These are phyloP conservation scores for Rhizopus arrhizus DNA, from an alignment of 371 early-diverging fungal species.

Conservation along the genomic window DNA sequence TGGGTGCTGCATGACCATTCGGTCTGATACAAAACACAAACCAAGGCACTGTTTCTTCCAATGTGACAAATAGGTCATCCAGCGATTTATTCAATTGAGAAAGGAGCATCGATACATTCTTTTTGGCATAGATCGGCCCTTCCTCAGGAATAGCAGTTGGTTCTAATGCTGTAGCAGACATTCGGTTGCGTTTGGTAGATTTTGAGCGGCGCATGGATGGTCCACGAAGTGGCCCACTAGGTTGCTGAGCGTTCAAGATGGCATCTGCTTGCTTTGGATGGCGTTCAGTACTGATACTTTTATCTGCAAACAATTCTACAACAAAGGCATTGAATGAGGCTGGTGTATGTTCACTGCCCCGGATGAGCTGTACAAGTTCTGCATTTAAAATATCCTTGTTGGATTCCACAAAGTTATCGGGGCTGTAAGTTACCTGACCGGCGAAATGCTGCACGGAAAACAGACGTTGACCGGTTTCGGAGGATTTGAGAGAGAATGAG, in stretches of 20 bases:
- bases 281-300: slow-evolving; percentile 56
- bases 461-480: slow-evolving; percentile 23
- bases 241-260: slow-evolving; percentile 65
- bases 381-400: slow-evolving; percentile 75
- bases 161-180: background rate
- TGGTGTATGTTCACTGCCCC: slow-evolving; percentile 28
- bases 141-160: slow-evolving; percentile 7
- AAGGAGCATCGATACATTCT: slow-evolving; percentile 22
- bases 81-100: slow-evolving; percentile 75
- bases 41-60: slow-evolving; percentile 88
- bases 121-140: slow-evolving; percentile 8
- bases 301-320: slow-evolving; percentile 39
- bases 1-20: slow-evolving; percentile 63
- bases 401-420: slow-evolving; percentile 70
- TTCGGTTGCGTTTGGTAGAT: slow-evolving; percentile 34
- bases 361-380: slow-evolving; percentile 80
- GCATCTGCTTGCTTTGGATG: slow-evolving; percentile 65
- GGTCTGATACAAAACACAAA: slow-evolving; percentile 83
- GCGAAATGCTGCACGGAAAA: slow-evolving; percentile 86
- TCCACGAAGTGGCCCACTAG: slow-evolving; percentile 54
- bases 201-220: slow-evolving; percentile 51
- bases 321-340: slow-evolving; percentile 58
- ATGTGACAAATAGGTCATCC: slow-evolving; percentile 77
- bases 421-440: slow-evolving; percentile 74
- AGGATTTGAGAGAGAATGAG: slow-evolving; percentile 46